A percentile compares a stretch with the other conserved stretches of the same genome.
phyloP scores from a whole-genome alignment of 345 rosid genomes.

The Xanthoceras sorbifolium region DNA sequence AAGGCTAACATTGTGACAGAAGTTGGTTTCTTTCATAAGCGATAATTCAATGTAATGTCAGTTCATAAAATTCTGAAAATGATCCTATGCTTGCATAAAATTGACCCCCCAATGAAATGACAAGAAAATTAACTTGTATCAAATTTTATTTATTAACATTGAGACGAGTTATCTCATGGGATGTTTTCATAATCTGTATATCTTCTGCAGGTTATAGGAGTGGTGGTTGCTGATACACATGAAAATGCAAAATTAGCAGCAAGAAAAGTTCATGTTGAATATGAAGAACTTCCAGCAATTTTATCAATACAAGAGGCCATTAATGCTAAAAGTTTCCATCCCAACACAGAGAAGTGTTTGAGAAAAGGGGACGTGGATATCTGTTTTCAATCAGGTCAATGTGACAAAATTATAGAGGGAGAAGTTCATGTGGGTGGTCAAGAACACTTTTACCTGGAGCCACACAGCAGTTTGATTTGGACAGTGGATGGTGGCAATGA shows the following conservation, averaged over 20 bases:
- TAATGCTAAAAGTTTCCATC: slow-evolving; percentile 76
- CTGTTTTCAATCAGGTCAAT: slow-evolving; percentile 73
- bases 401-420: slow-evolving; percentile 77
- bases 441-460: slow-evolving; percentile 95
- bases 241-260: slow-evolving; percentile 90
- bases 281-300: slow-evolving; percentile 77
- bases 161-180: neutral
- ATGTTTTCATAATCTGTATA: neutral
- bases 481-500: slow-evolving; percentile 83
- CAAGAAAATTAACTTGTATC: neutral
- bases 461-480: slow-evolving; percentile 89
- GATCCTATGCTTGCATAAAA: neutral
- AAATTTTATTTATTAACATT: neutral
- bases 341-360: slow-evolving; percentile 59
- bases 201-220: slow-evolving; percentile 71
- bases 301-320: slow-evolving; percentile 86
- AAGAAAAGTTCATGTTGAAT: slow-evolving; percentile 67
- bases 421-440: slow-evolving; percentile 95
- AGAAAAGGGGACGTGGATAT: slow-evolving; percentile 85
- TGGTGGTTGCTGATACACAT: slow-evolving; percentile 91
- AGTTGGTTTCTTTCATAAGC: neutral
- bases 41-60: neutral
- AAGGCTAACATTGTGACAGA: neutral
- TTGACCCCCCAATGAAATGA: neutral
- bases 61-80: neutral